phyloP scores from a whole-genome alignment of 306 rosid genomes.

The Hippophae rhamnoides region DNA sequence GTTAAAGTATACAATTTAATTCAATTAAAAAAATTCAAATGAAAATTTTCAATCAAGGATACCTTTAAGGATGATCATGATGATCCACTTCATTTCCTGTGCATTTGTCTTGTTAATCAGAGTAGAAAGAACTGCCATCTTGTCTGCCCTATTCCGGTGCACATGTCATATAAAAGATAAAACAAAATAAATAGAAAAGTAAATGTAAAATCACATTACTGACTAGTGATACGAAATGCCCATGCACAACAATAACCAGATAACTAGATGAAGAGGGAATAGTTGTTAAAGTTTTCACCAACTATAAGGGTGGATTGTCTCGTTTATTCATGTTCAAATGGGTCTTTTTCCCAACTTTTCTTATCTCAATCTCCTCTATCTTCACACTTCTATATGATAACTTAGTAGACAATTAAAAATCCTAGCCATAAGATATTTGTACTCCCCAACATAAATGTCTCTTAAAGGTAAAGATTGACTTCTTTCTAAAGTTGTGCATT shows the following conservation, averaged over 20 bases:
- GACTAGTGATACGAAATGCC: constrained; percentile 7
- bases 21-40: constrained; percentile 10
- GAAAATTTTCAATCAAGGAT: constrained; percentile 9
- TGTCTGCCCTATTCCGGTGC: constrained; percentile 52
- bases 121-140: constrained; percentile 63
- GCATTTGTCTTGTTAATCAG: constrained; percentile 81
- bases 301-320: too few relatives aligned
- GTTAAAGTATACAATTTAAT: constrained; percentile 3
- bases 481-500: too few relatives aligned
- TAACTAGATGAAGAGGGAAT: background rate
- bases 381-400: too few relatives aligned
- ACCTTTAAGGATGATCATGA: constrained; percentile 96
- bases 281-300: too few relatives aligned
- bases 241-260: background rate
- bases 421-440: too few relatives aligned
- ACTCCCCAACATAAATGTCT: too few relatives aligned
- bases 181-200: background rate
- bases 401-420: too few relatives aligned
- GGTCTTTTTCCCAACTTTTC: too few relatives aligned
- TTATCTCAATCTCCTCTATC: too few relatives aligned
- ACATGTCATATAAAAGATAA: constrained; percentile 15
- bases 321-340: too few relatives aligned
- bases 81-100: constrained; percentile 95
- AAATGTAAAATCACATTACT: background rate
- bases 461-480: too few relatives aligned